phyloP scores from a whole-genome alignment of 345 rosid species.

The Sisymbrium altissimum region DNA sequence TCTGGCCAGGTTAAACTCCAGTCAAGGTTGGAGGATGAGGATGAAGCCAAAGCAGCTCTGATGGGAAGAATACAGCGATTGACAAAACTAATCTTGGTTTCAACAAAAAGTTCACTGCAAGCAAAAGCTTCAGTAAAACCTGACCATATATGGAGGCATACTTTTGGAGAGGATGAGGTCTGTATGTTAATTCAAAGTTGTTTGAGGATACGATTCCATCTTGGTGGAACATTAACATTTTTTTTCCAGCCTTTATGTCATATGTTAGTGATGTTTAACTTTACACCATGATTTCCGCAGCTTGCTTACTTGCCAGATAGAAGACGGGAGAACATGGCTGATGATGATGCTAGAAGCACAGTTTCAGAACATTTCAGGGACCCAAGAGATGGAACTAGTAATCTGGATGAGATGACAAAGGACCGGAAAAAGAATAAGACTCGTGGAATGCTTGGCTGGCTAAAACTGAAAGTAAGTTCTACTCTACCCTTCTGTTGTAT shows the following conservation, averaged over 20 bases:
- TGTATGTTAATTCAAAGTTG: constrained; percentile 22
- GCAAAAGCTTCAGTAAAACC: constrained; percentile 56
- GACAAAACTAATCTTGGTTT: constrained; percentile 96
- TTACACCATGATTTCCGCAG: constrained; percentile 21
- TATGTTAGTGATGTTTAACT: constrained; percentile 20
- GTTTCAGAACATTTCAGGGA: constrained; percentile 56
- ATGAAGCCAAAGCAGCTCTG: constrained; percentile 98
- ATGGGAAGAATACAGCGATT: constrained; percentile 98
- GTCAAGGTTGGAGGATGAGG: constrained; percentile 95
- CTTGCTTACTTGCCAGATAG: constrained; percentile 58
- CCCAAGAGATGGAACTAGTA: constrained; percentile 48
- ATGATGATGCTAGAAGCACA: constrained; percentile 63
- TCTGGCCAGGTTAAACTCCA: constrained; percentile 98
- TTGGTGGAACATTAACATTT: neutral
- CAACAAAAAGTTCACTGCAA: constrained; percentile 85
- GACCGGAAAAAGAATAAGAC: constrained; percentile 59
- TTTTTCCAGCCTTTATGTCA: neutral
- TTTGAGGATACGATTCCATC: neutral
- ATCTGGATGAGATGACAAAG: constrained; percentile 66
- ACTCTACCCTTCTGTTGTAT: constrained; percentile 6
- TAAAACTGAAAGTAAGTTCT: constrained; percentile 63
- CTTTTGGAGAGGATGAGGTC: constrained; percentile 78
- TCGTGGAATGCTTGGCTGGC: constrained; percentile 95
- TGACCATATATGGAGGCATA: constrained; percentile 65
- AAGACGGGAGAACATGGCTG: constrained; percentile 54